Base-by-base conservation (phyloP, 1,284 basidiomycete genomes). In the Ceratobasidium theobromae region DNA sequence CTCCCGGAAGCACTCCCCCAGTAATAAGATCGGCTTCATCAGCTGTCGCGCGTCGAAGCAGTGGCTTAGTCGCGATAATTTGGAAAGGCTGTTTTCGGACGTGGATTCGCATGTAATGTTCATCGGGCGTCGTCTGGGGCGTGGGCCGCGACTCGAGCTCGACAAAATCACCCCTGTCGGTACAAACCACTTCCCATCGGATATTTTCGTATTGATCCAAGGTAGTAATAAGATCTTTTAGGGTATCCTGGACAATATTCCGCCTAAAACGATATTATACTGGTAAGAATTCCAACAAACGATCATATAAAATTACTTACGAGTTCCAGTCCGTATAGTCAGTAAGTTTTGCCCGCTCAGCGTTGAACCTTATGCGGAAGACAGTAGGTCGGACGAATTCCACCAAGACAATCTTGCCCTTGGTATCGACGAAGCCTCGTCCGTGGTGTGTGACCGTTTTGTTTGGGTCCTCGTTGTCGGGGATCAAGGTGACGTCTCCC, bases 121-220 rank as follows among this genome's bases (percentile, higher is more conserved):
- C 18, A 8, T 48, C 45, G 23, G 43, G 23, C 6, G 12, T 12
- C 16, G 54, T 14, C 23, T 21, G 48, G n/a, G 52, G 27, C 21
- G 54, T 21, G n/a, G 54, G 45, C 3, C 43, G 55, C 3, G 57
- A 57, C 33, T 67, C 66, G 66, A 67, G 18, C 21, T 52, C 49
- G 55, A 67, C 40, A n/a, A 57, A 67, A n/a, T 49, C 33, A 2
- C 25, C 38, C 9, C 51, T 25, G n/a, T 57, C 66, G 25, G 32
- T 40, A 16, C 18, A 25, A 11, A 60, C 30, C 5, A 60, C 57
- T 38, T 60, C 30, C 57, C 57, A 60, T 3, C 23, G 2, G 11
- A 48, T 23, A 12, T 12, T 12, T 38, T 60, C 57, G 33, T 25
- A 45, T 9, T 25, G 14, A n/a, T 60, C 57, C 5, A 60, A n/a